phyloP scores from a whole-genome alignment of 305 asterid species.

The Fraxinus greggii region DNA sequence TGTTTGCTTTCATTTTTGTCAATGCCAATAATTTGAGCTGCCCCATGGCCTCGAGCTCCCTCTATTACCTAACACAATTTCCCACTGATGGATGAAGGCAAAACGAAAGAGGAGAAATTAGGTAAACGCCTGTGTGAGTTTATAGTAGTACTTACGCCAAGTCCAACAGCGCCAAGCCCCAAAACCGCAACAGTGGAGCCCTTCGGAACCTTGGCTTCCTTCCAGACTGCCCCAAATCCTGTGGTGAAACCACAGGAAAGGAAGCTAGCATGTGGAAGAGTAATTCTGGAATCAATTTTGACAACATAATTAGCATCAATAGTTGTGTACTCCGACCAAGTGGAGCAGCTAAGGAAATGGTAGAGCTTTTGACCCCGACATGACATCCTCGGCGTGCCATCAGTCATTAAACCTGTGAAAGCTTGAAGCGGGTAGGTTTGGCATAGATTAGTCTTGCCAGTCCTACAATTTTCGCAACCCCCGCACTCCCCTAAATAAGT shows the following conservation, averaged over 20 bases:
- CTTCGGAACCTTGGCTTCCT: conserved; percentile 33
- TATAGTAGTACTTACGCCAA: conserved; percentile 32
- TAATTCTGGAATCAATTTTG: conserved; percentile 34
- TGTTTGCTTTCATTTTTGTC: conserved; percentile 53
- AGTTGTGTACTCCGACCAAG: conserved; percentile 47
- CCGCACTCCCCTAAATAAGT: conserved; percentile 46
- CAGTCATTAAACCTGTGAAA: conserved; percentile 39
- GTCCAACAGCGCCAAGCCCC: conserved; percentile 57
- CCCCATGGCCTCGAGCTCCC: conserved; percentile 56
- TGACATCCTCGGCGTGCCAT: conserved; percentile 34
- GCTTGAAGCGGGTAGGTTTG: conserved; percentile 40
- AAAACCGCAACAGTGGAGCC: conserved; percentile 47
- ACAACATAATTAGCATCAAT: conserved; percentile 41
- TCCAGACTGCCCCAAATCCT: conserved; percentile 49
- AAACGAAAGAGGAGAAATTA: neutral
- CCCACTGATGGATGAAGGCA: neutral
- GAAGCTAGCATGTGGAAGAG: conserved; percentile 49
- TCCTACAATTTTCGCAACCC: conserved; percentile 34
- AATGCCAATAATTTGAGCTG: conserved; percentile 56
- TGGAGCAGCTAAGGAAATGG: conserved; percentile 48
- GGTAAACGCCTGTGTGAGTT: neutral
- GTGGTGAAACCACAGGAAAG: conserved; percentile 57
- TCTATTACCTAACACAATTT: conserved; percentile 34
- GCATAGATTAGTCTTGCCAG: conserved; percentile 39
- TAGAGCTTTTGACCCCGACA: conserved; percentile 20